Percentiles rank a stretch among this genome's conserved stretches.
Evolutionary conservation across 1,139 yeast genomes (phyloP).

Genomic region (Eremothecium sinecaudum): DNA sequence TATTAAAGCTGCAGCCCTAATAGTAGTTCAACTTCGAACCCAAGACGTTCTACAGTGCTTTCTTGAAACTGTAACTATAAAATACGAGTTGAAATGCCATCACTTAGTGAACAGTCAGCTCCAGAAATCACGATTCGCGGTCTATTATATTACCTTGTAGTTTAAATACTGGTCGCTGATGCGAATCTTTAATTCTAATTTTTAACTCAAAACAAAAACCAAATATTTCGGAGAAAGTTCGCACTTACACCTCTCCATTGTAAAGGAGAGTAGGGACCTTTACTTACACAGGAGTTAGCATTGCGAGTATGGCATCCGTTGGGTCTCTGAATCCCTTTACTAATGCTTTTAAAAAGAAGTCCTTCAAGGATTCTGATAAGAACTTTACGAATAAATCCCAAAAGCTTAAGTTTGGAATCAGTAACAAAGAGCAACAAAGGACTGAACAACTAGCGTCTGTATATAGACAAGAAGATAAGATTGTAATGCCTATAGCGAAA

Average conservation of each 20-base stretch:
- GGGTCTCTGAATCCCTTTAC: constrained; percentile 5
- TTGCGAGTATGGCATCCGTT: constrained; percentile 3
- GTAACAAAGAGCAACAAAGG: neutral
- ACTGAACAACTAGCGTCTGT: too few species aligned
- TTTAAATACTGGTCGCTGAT: too few species aligned
- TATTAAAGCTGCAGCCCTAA: constrained; percentile 9
- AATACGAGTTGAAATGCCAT: constrained; percentile 15
- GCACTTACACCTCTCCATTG: too few species aligned
- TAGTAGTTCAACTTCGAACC: constrained; percentile 29
- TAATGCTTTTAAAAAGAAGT: neutral
- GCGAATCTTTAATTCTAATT: too few species aligned
- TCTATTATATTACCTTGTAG: constrained; percentile 17
- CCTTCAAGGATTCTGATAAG: neutral
- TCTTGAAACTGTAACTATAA: constrained; percentile 22
- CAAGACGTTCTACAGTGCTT: constrained; percentile 24
- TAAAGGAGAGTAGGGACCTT: too few species aligned
- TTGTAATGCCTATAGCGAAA: too few species aligned
- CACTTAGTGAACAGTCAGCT: constrained; percentile 14
- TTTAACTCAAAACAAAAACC: too few species aligned
- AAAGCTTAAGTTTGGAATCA: neutral
- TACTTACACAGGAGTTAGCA: neutral
- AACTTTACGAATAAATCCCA: neutral
- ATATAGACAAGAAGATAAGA: too few species aligned
- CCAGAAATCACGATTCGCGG: constrained; percentile 18
- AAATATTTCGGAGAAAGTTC: too few species aligned